A percentile compares a stretch with the other conserved stretches of the same genome.
Evolutionary conservation across 2,329 filamentous ascomycete species (phyloP).

Genomic region (Talaromyces sp.): DNA sequence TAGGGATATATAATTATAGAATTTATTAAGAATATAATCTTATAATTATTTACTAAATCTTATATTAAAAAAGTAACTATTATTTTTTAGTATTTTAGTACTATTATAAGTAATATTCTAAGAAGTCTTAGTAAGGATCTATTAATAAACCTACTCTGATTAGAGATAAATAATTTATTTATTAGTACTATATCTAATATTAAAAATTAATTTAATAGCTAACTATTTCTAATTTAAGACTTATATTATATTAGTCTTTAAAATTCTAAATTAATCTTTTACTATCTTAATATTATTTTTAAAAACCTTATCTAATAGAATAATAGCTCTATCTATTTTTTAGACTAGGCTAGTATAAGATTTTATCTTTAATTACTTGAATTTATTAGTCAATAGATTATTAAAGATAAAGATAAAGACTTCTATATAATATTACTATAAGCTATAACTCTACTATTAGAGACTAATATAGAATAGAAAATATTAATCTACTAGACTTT

Average conservation of each 20-base stretch:
- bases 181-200: slow-evolving; percentile 9
- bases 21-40: too few relatives aligned
- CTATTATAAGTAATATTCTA: not conserved
- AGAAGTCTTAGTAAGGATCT: slow-evolving; percentile 10
- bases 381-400: slow-evolving; percentile 8
- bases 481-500: slow-evolving; percentile 2
- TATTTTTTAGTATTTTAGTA: too few relatives aligned
- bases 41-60: too few relatives aligned
- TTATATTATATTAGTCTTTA: not conserved
- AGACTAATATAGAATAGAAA: slow-evolving; percentile 3
- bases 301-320: slow-evolving; percentile 17
- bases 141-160: slow-evolving; percentile 15
- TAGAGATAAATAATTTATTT: slow-evolving; percentile 14
- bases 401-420: too few relatives aligned
- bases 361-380: slow-evolving; percentile 21
- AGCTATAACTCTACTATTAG: not conserved
- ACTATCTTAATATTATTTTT: slow-evolving; percentile 13
- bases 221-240: slow-evolving; percentile 8
- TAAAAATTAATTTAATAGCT: slow-evolving; percentile 18
- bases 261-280: not conserved
- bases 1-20: too few relatives aligned
- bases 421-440: not conserved
- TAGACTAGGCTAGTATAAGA: slow-evolving; percentile 20
- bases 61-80: too few relatives aligned
- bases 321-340: slow-evolving; percentile 17